A percentile compares a stretch with the other conserved stretches of the same genome.
Evolutionary conservation across 495 filamentous ascomycete genomes (phyloP).

Genomic region (Acidomyces sp.): DNA sequence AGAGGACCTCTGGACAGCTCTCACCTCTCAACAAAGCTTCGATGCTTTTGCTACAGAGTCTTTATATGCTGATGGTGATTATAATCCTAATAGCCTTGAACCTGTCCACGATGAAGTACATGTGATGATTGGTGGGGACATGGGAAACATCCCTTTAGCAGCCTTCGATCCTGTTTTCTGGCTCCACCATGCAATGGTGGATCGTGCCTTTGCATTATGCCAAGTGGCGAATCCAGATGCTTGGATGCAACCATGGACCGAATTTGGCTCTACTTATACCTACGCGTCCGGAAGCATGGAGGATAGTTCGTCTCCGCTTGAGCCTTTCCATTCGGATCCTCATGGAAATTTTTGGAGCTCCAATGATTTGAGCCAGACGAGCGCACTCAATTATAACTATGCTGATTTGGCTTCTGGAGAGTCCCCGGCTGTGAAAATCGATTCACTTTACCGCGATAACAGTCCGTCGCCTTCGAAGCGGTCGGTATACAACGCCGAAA

Average conservation of each 20-base stretch:
- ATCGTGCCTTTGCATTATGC: conserved; percentile 60
- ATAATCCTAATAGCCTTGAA: conserved; percentile 44
- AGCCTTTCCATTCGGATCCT: conserved; percentile 32
- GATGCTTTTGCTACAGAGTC: too few relatives aligned
- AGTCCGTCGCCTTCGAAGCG: too few relatives aligned
- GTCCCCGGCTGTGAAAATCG: conserved; percentile 28
- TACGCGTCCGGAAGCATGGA: conserved; percentile 29
- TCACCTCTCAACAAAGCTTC: conserved; percentile 45
- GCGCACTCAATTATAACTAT: conserved; percentile 47
- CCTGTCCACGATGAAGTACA: conserved; percentile 54
- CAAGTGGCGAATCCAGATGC: conserved; percentile 49
- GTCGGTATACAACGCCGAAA: too few relatives aligned
- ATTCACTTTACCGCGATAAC: too few relatives aligned
- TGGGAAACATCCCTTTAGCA: conserved; percentile 50
- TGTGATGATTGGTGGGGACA: conserved; percentile 45
- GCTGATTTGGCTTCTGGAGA: conserved; percentile 36
- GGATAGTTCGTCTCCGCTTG: conserved; percentile 28
- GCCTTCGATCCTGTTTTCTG: conserved; percentile 67
- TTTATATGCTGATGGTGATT: too few relatives aligned
- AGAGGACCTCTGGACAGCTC: too few relatives aligned
- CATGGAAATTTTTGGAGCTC: conserved; percentile 32
- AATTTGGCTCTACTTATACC: conserved; percentile 40
- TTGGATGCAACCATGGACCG: conserved; percentile 38
- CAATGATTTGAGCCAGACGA: conserved; percentile 18
- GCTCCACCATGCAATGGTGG: conserved; percentile 51